Conservation (phyloP, 2,329 filamentous ascomycete species). For the Paradendryphiella salina region DNA sequence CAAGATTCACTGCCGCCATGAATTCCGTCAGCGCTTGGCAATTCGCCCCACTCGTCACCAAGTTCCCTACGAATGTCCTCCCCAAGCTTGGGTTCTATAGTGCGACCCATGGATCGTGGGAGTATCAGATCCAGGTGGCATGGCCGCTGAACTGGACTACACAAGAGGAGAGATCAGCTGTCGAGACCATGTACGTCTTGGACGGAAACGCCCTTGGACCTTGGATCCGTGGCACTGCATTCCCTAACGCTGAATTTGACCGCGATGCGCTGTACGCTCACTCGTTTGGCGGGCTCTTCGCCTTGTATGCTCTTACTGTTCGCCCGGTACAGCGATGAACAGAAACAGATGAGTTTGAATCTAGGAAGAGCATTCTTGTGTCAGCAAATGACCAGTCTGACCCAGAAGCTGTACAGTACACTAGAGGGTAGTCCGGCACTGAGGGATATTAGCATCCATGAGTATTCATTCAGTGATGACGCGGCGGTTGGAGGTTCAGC, state of each 20-base stretch:
- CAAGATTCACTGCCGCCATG: slow-evolving; percentile 10
- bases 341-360: slow-evolving; percentile 36
- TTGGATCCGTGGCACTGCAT: slow-evolving; percentile 36
- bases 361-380: slow-evolving; percentile 29
- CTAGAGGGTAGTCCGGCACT: slow-evolving; percentile 27
- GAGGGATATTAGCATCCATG: slow-evolving; percentile 34
- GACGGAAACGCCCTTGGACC: slow-evolving; percentile 44
- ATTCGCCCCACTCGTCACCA: slow-evolving; percentile 32
- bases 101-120: slow-evolving; percentile 40
- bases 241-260: slow-evolving; percentile 36
- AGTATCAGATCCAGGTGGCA: slow-evolving; percentile 40
- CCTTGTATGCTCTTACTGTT: slow-evolving; percentile 52
- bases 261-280: slow-evolving; percentile 55
- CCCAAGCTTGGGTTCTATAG: slow-evolving; percentile 39
- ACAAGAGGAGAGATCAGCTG: slow-evolving; percentile 23
- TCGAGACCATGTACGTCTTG: slow-evolving; percentile 42
- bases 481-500: slow-evolving; percentile 35
- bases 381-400: slow-evolving; percentile 31
- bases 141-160: slow-evolving; percentile 43
- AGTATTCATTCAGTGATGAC: slow-evolving; percentile 41
- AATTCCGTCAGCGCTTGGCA: slow-evolving; percentile 33
- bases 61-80: slow-evolving; percentile 30
- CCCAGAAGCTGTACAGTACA: slow-evolving; percentile 28
- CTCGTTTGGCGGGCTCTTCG: slow-evolving; percentile 56
- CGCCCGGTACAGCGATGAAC: slow-evolving; percentile 34